Evolutionary conservation across 495 filamentous ascomycete species (phyloP), one percentile per base, ranked within the genome.

Genomic region (Staphylotrichum longicolle): DNA sequence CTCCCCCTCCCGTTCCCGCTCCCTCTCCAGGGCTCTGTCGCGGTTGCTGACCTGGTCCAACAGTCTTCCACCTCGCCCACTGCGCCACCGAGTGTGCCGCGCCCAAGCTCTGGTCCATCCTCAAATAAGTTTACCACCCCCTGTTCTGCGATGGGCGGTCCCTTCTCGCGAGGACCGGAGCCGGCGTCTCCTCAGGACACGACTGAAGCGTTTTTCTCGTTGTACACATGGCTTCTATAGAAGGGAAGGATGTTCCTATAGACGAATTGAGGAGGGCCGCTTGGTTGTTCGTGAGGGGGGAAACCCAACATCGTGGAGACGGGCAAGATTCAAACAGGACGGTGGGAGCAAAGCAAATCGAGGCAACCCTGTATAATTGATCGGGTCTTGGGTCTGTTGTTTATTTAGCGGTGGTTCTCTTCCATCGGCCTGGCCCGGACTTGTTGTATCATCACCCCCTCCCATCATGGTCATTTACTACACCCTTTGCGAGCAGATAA

Each of bases 61-160:
- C 62, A 98, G 94, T 96, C 85, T 98, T 98, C 87, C 94, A 98
- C 78, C 88, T 98, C 68, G 84, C 88, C 66, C 94, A 98, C 82
- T 98, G 94, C 79, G 91, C 92, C 58, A 87, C 82, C 69, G 76
- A 86, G 72, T 98, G 93, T 73, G 94, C 94, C 57, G 95, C 93
- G 45, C 95, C 94, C 67, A 96, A 95, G 86, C 87, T 98, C 72
- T 98, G 89, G 82, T 83, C 86, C 60, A 74, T 83, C 70, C 88
- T 98, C 72, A 96, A 95, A 82, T 98, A 93, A 83, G 78, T 51
- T 46, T 57, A 37, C 32, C 51, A 57, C 37, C 45, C 35, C 14
- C 2, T 14, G 15, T 39, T 52, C 44, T 33, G 57, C 62, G 44
- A 57, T 49, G 46, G 12, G 10, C 27, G 37, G 37, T 52, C 54